phyloP scores from a whole-genome alignment of 2,329 filamentous ascomycete genomes.

The Chrysoporthe cubensis region DNA sequence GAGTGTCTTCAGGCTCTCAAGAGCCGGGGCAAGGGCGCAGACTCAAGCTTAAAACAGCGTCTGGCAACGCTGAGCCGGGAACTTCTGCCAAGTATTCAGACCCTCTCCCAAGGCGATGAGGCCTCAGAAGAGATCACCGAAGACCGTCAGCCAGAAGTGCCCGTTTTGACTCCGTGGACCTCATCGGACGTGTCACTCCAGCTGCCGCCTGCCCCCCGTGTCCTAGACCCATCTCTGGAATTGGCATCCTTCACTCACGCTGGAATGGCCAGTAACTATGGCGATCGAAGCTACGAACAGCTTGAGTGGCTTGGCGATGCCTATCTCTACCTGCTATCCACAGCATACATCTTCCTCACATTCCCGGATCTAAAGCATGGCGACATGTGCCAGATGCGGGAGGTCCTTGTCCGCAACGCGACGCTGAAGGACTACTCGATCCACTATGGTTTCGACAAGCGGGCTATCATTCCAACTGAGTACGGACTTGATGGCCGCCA shows the following conservation, averaged over 20 bases:
- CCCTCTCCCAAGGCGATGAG: conserved; percentile 14
- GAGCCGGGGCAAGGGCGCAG: conserved; percentile 13
- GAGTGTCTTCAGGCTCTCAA: conserved; percentile 42
- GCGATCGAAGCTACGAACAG: conserved; percentile 69
- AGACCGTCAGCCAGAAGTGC: conserved; percentile 18
- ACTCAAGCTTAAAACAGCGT: conserved; percentile 31
- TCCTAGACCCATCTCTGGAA: conserved; percentile 63
- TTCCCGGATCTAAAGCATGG: conserved; percentile 70
- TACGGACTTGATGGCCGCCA: conserved; percentile 41
- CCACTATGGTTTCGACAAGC: conserved; percentile 71
- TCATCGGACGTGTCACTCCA: conserved; percentile 50
- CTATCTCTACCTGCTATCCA: conserved; percentile 78
- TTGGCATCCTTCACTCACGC: conserved; percentile 70
- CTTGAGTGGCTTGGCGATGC: conserved; percentile 91
- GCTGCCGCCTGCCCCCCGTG: conserved; percentile 63
- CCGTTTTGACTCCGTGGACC: conserved; percentile 52
- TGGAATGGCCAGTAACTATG: conserved; percentile 45
- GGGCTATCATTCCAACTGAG: conserved; percentile 59
- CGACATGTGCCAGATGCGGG: conserved; percentile 74
- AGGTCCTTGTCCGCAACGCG: conserved; percentile 79
- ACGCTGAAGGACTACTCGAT: conserved; percentile 72
- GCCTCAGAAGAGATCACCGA: not conserved
- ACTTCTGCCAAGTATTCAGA: conserved; percentile 24
- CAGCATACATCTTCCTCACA: conserved; percentile 73
- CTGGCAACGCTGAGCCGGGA: conserved; percentile 30